These are phyloP conservation scores for Diutina neorugosa DNA, from an alignment of 1,139 yeast species.

Conservation along the genomic window DNA sequence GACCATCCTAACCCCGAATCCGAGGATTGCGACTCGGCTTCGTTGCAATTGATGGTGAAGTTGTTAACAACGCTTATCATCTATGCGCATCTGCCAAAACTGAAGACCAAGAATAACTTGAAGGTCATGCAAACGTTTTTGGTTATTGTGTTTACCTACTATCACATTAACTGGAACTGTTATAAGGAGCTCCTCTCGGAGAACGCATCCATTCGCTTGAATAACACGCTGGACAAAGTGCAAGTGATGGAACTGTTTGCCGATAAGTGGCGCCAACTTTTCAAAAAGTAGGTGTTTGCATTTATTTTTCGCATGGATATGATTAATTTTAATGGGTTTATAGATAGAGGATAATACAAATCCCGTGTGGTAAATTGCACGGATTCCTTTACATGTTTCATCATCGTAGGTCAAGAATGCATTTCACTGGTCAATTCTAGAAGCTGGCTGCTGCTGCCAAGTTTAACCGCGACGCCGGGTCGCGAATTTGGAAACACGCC, in stretches of 20 bases:
- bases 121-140: conserved; percentile 19
- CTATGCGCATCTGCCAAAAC: conserved; percentile 21
- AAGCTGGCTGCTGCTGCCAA: no score
- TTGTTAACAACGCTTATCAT: conserved; percentile 7
- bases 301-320: not conserved
- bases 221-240: conserved; percentile 23
- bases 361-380: not conserved
- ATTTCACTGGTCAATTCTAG: no score
- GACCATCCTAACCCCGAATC: not conserved
- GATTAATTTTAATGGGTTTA: not conserved
- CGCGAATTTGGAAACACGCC: no score
- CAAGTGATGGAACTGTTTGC: conserved; percentile 29
- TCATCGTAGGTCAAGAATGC: not conserved
- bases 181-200: conserved; percentile 19
- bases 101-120: not conserved
- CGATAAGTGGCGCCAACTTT: conserved; percentile 26
- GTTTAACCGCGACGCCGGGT: no score
- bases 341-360: not conserved
- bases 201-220: conserved; percentile 21
- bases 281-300: conserved; percentile 7
- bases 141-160: conserved; percentile 23
- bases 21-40: not conserved
- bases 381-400: not conserved
- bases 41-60: conserved; percentile 20
- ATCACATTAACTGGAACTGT: conserved; percentile 34